phyloP scores from a whole-genome alignment of 2,329 filamentous ascomycete species.

The Claviceps sp. region DNA sequence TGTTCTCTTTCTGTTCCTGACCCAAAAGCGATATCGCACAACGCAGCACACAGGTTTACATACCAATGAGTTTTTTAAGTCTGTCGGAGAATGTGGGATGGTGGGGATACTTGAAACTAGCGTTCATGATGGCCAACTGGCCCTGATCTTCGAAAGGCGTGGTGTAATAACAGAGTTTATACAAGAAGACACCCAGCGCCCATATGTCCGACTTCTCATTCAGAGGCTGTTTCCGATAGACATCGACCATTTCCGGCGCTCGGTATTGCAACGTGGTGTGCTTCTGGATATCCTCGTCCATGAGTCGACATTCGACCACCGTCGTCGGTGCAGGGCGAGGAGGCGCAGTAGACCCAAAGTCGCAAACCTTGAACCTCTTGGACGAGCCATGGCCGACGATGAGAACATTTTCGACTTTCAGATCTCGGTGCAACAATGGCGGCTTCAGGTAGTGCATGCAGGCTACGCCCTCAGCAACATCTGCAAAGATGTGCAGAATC shows the following conservation, averaged over 20 bases:
- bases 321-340: constrained; percentile 76
- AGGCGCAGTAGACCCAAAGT: constrained; percentile 85
- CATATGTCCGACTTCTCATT: constrained; percentile 99
- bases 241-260: constrained; percentile 97
- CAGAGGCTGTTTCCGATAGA: constrained; percentile 90
- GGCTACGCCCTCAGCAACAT: constrained; percentile 89
- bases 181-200: constrained; percentile 87
- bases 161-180: constrained; percentile 98
- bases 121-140: constrained; percentile 92
- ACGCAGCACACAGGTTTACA: neutral
- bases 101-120: constrained; percentile 79
- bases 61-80: constrained; percentile 81
- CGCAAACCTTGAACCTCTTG: constrained; percentile 85
- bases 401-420: constrained; percentile 96
- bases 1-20: neutral
- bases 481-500: constrained; percentile 91
- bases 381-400: constrained; percentile 58
- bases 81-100: constrained; percentile 84
- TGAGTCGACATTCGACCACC: constrained; percentile 74
- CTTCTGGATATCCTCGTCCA: constrained; percentile 93
- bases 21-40: neutral
- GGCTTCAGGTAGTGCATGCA: constrained; percentile 99
- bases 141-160: constrained; percentile 97
- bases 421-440: constrained; percentile 77
- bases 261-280: constrained; percentile 96